Evolutionary conservation across 805 yeast species (phyloP).

Genomic region (Myxozyma mucilagina): DNA sequence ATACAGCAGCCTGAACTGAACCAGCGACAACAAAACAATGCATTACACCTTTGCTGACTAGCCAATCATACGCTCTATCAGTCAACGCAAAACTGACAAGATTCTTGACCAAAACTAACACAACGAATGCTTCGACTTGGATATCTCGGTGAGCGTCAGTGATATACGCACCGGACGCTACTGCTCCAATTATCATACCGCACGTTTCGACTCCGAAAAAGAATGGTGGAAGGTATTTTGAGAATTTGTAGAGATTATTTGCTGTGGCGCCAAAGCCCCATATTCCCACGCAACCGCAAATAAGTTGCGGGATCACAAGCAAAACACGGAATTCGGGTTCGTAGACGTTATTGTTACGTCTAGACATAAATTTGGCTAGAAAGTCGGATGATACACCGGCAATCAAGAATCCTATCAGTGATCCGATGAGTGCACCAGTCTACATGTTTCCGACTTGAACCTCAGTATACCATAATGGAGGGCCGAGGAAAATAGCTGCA

Average conservation of each 20-base stretch:
- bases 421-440: constrained; percentile 26
- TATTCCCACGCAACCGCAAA: constrained; percentile 23
- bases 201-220: constrained; percentile 30
- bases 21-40: constrained; percentile 27
- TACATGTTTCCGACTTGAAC: constrained; percentile 28
- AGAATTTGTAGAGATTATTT: constrained; percentile 12
- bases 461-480: constrained; percentile 29
- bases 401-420: constrained; percentile 25
- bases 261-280: constrained; percentile 31
- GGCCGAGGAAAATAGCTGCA: constrained; percentile 31
- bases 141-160: constrained; percentile 32
- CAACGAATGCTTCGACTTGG: constrained; percentile 27
- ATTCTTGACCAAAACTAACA: constrained; percentile 27
- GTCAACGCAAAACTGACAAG: constrained; percentile 28
- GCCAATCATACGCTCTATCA: constrained; percentile 25
- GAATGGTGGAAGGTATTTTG: constrained; percentile 25
- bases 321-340: constrained; percentile 31
- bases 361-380: constrained; percentile 16
- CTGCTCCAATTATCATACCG: constrained; percentile 31
- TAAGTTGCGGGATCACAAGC: constrained; percentile 23
- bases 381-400: constrained; percentile 26
- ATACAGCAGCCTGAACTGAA: constrained; percentile 29
- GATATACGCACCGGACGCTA: constrained; percentile 30
- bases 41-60: constrained; percentile 17
- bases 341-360: constrained; percentile 25